Evolutionary conservation across 305 asterid species (phyloP).

Genomic region (Salvia sclarea): DNA sequence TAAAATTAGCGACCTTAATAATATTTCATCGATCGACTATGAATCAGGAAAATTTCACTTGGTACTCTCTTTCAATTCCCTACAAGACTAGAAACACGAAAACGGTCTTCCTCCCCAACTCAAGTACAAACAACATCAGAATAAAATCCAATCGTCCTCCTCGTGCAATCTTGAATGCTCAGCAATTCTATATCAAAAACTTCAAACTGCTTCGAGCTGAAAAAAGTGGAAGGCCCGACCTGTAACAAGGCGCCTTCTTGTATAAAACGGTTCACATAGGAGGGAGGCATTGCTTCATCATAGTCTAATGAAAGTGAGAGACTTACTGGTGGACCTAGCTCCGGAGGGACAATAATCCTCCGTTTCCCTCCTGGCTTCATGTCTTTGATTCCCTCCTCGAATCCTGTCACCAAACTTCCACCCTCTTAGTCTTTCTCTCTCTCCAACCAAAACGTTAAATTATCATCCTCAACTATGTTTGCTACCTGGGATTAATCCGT

Average conservation of each 20-base stretch:
- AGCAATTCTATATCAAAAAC: slow-evolving; percentile 90
- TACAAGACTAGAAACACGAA: neutral
- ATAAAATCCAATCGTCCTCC: slow-evolving; percentile 92
- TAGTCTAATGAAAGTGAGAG: neutral
- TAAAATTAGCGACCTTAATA: no score
- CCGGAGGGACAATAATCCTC: slow-evolving; percentile 92
- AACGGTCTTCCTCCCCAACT: slow-evolving; percentile 17
- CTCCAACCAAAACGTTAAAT: slow-evolving; percentile 4
- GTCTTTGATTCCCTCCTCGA: slow-evolving; percentile 93
- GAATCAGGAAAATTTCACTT: neutral
- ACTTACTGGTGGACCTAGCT: slow-evolving; percentile 96
- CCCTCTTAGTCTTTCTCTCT: slow-evolving; percentile 23
- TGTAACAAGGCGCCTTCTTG: slow-evolving; percentile 32
- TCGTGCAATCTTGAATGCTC: slow-evolving; percentile 76
- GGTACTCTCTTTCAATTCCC: neutral
- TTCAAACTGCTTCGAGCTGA: slow-evolving; percentile 95
- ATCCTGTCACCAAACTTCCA: slow-evolving; percentile 50
- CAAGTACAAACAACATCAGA: slow-evolving; percentile 86
- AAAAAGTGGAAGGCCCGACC: slow-evolving; percentile 99
- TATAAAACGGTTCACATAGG: no score
- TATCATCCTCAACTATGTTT: slow-evolving; percentile 4
- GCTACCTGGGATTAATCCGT: slow-evolving; percentile 90
- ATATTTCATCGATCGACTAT: neutral
- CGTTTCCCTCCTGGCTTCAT: slow-evolving; percentile 96
- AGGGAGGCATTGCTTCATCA: no score